These are phyloP conservation scores for Salix koriyanagi DNA, from an alignment of 345 rosid species.

Conservation along the genomic window DNA sequence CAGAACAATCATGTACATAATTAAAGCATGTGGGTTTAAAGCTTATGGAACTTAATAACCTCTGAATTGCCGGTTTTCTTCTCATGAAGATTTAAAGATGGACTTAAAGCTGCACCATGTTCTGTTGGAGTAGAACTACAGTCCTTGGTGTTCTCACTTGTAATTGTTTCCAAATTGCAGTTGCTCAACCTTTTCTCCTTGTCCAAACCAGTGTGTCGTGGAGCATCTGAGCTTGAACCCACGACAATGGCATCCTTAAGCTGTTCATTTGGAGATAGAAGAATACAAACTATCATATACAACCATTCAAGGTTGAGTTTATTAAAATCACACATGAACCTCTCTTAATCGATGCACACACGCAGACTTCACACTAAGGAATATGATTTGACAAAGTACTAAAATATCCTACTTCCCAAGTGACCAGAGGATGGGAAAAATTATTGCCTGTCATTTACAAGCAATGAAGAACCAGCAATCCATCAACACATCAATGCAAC, in stretches of 20 bases:
- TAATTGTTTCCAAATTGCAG: not conserved
- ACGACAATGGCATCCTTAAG: conserved; percentile 12
- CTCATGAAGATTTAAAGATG: conserved; percentile 31
- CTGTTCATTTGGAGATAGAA: conserved; percentile 26
- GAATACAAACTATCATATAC: not conserved
- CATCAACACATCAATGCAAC: not conserved
- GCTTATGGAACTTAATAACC: conserved; percentile 33
- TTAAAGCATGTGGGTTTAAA: conserved; percentile 6
- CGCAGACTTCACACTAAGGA: not conserved
- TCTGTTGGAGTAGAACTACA: conserved; percentile 12
- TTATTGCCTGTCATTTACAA: not conserved
- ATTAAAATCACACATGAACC: not conserved
- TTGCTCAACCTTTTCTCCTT: conserved; percentile 10
- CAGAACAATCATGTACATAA: not conserved
- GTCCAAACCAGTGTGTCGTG: not conserved
- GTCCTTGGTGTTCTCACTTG: conserved; percentile 28
- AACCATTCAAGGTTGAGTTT: not conserved
- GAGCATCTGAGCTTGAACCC: conserved; percentile 11
- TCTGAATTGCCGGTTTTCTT: conserved; percentile 16
- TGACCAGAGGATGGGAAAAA: not conserved
- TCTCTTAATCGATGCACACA: not conserved
- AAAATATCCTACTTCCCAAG: not conserved
- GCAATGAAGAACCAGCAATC: not conserved
- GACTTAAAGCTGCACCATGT: conserved; percentile 1
- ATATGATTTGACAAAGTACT: not conserved